These are phyloP conservation scores for Exophiala spinifera DNA, from an alignment of 2,329 filamentous ascomycete species.

Conservation along the genomic window DNA sequence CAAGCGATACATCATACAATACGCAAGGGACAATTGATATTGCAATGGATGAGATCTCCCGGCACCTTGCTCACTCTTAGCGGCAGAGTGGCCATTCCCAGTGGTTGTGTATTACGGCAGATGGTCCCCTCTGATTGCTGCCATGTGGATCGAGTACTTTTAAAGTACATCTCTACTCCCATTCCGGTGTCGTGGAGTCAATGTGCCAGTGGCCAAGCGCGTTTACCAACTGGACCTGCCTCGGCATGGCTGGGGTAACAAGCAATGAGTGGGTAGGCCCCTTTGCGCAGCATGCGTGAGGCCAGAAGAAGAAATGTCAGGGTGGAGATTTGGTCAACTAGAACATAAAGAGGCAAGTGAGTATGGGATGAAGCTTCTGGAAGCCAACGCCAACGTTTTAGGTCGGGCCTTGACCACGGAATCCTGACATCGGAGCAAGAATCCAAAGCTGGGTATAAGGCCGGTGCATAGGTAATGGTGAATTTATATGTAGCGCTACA, in stretches of 20 bases:
- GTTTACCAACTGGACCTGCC: neutral
- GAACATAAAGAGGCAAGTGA: neutral
- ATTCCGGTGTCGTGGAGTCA: neutral
- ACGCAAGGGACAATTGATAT: too few species aligned
- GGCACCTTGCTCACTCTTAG: too few species aligned
- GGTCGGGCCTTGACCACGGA: neutral
- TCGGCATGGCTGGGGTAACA: neutral
- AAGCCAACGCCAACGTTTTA: neutral
- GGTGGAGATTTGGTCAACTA: neutral
- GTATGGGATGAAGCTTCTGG: neutral
- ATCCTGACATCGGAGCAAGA: constrained; percentile 17
- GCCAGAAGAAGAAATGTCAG: neutral
- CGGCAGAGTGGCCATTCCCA: too few species aligned
- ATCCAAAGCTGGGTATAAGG: constrained; percentile 14
- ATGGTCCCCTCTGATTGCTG: too few species aligned
- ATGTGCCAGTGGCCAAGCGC: neutral
- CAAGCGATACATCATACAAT: neutral
- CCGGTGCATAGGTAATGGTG: neutral
- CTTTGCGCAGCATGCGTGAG: neutral
- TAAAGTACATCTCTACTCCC: neutral
- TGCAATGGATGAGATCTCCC: too few species aligned
- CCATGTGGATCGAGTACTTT: too few species aligned
- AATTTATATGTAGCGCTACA: too few species aligned
- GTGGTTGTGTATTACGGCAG: too few species aligned
- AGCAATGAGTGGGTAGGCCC: neutral